Evolutionary conservation across 345 rosid genomes (phyloP).

Genomic region (Moringa oleifera): DNA sequence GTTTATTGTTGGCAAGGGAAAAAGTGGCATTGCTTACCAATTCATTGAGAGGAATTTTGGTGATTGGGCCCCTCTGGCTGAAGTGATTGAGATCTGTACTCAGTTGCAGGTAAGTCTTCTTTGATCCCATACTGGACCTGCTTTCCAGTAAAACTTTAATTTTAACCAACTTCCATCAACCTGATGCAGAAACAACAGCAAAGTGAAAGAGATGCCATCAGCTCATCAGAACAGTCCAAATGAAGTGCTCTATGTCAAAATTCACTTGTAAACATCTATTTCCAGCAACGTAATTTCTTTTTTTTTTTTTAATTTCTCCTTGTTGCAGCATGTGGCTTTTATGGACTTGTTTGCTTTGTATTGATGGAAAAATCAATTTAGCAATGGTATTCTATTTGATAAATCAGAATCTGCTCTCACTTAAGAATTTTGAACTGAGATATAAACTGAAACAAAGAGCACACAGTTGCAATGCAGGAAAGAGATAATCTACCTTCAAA

Average conservation of each 20-base stretch:
- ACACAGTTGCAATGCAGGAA: neutral
- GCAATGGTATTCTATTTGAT: neutral
- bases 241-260: neutral
- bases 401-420: neutral
- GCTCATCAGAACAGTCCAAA: neutral
- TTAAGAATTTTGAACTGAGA: neutral
- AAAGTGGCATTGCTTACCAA: constrained; percentile 52
- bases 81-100: constrained; percentile 45
- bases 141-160: neutral
- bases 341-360: too few relatives aligned
- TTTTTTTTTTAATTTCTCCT: too few relatives aligned
- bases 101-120: constrained; percentile 40
- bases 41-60: constrained; percentile 71
- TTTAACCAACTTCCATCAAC: constrained; percentile 4
- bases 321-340: neutral
- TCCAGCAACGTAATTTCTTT: neutral
- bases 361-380: neutral
- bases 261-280: too few relatives aligned
- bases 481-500: neutral
- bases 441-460: neutral
- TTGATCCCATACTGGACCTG: neutral
- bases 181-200: constrained; percentile 6
- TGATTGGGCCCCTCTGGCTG: constrained; percentile 60
- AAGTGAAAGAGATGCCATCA: neutral
- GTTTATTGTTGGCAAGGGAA: constrained; percentile 45